Percentiles rank a stretch among this genome's conserved stretches.
Evolutionary conservation across 352 stramenopile species (phyloP).

Genomic region (Phytophthora podocarpi): DNA sequence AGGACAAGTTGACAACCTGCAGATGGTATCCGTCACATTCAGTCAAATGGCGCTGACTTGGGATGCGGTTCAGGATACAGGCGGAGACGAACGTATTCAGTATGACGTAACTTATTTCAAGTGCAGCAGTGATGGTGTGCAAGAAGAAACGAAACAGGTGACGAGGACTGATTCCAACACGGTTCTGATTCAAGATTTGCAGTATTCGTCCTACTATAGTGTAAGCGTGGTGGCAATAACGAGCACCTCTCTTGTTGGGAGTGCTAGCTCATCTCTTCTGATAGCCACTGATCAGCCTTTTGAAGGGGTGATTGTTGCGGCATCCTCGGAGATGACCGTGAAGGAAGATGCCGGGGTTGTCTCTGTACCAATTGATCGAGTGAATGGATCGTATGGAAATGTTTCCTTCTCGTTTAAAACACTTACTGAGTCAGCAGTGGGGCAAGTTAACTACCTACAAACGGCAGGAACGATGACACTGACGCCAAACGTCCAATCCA

Average conservation of each 20-base stretch:
- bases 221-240: slow-evolving; percentile 40
- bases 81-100: slow-evolving; percentile 45
- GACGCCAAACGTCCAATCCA: slow-evolving; percentile 32
- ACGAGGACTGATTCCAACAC: slow-evolving; percentile 8
- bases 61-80: slow-evolving; percentile 43
- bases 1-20: slow-evolving; percentile 33
- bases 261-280: slow-evolving; percentile 14
- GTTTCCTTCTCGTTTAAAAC: slow-evolving; percentile 44
- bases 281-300: slow-evolving; percentile 45
- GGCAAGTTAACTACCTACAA: slow-evolving; percentile 41
- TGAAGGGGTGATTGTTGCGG: slow-evolving; percentile 35
- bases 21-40: slow-evolving; percentile 32
- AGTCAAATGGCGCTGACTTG: slow-evolving; percentile 47
- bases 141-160: slow-evolving; percentile 1
- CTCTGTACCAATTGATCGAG: slow-evolving; percentile 40
- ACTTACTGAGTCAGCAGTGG: slow-evolving; percentile 34
- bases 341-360: slow-evolving; percentile 36
- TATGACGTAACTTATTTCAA: slow-evolving; percentile 56
- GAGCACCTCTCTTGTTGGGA: slow-evolving; percentile 38
- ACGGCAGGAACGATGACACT: slow-evolving; percentile 22
- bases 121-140: slow-evolving; percentile 23
- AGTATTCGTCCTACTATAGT: slow-evolving; percentile 45
- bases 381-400: slow-evolving; percentile 60
- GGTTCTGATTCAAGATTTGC: slow-evolving; percentile 26
- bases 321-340: slow-evolving; percentile 19